Evolutionary conservation across 148 eudicot species (phyloP), one percentile per base, ranked within the genome.

Genomic region (Polygonum maritimum): DNA sequence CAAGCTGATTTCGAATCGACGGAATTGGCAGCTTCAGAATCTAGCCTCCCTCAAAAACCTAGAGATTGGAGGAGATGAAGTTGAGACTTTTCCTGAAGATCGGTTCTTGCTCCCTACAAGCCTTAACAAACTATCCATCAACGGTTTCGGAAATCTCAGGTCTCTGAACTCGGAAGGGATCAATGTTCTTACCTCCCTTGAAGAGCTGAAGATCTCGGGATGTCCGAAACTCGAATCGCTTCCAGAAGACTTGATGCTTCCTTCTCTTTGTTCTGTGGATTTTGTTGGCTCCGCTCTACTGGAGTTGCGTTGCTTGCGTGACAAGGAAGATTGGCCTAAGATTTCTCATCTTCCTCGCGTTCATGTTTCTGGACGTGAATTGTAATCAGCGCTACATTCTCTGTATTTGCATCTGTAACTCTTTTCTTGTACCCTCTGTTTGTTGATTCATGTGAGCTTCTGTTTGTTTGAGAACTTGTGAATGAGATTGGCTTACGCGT

Each of bases 241-340:
- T 36, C 71, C 71, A 15, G 45, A 36, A 67, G 71, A 13, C 16
- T 14, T 38, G 21, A 36, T 67, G 71, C 45, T 16, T 15, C 71
- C 71, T 67, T 67, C 71, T 22, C 71, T 67, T 67, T 67, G 71
- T 67, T 67, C 41, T 1, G 71, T 67, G 19, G 71, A 36, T 13
- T 5, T 67, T 31, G 38, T n/a, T 67, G 18, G 71, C 44, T 67
- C 71, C 2, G 16, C 3, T 13, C 7, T 31, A 15, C 21, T 67
- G 71, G 71, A 35, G 71, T 16, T 16, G 21, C 35, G 45, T 15
- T 67, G 71, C 40, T 35, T 15, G 19, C 41, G 10, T 2, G 16
- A 67, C 45, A 67, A 36, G 38, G 71, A 67, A 41, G 71, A 67
- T 36, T 67, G 71, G 71, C 71, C 41, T 13, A 36, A 67, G 71